Evolutionary conservation across 208 protist species (phyloP), one percentile per base, ranked within the genome.

Genomic region (Borovskyia barvae): DNA sequence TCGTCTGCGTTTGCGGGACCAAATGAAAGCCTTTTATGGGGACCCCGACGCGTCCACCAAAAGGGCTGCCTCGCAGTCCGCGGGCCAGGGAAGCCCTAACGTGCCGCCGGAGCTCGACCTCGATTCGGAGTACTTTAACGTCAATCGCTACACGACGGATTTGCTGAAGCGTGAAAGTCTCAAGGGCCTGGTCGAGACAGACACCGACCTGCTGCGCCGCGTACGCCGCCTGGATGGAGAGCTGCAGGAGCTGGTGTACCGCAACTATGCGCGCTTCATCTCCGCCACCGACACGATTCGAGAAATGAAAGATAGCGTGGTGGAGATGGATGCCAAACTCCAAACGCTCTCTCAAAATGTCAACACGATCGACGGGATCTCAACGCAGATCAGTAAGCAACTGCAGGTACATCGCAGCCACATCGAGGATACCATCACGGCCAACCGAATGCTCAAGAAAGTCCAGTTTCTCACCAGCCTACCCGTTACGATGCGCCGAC

Each of bases 261-360:
- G 98, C 28, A 99, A 99, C 81, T 99, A 99, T 76, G 95, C 97
- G 56, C 98, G 98, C 61, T 99, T 99, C 70, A 98, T 99, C 63
- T 96, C 85, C 36, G 96, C 97, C 8, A 98, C 93, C 3, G 97
- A 98, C 61, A 98, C 97, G n/a, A 99, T 99, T 51, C 87, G 89
- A 32, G 85, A 95, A 46, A 95, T 98, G 90, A 77, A 83, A 30
- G 72, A 82, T 52, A 90, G 89, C 65, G 77, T 97, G n/a, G 84
- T 74, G 2, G 81, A 90, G 74, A 95, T 97, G 92, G 92, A 94
- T 51, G 57, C 77, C 5, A 90, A 90, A 61, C 64, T 95, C 47
- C 73, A 86, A 33, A 76, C 79, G 3, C 75, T 95, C n/a, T 77
- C 80, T 25, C 47, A 51, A 52, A 92, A 89, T 62, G 84, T 95